Evolutionary conservation across 2,329 filamentous ascomycete genomes (phyloP).

Genomic region (Colletotrichum melonis): DNA sequence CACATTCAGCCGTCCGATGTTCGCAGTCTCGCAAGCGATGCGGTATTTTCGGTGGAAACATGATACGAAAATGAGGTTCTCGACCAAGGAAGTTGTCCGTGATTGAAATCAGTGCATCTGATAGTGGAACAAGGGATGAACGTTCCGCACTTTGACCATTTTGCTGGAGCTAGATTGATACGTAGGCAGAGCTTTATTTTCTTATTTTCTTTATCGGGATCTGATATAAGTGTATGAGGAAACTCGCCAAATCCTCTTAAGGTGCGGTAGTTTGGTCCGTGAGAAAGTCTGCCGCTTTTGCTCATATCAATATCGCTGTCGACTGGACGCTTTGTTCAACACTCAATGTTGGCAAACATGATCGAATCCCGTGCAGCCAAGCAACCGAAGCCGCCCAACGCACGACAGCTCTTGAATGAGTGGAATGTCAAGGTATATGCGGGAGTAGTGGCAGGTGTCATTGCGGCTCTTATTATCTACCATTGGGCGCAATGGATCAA

Average conservation of each 20-base stretch:
- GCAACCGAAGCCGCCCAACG: slow-evolving; percentile 8
- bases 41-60: background rate
- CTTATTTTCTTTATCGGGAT: background rate
- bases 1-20: background rate
- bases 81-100: background rate
- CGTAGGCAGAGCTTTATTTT: background rate
- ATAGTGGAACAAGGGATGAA: background rate
- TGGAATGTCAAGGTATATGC: slow-evolving; percentile 5
- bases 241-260: background rate
- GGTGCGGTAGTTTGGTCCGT: background rate
- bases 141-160: background rate
- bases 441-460: background rate
- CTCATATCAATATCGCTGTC: background rate
- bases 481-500: background rate
- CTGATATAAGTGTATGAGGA: background rate
- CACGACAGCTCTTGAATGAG: slow-evolving; percentile 16
- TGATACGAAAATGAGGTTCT: background rate
- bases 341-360: background rate
- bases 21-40: background rate
- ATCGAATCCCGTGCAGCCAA: background rate
- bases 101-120: background rate
- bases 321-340: background rate
- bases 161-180: background rate
- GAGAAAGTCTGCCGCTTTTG: background rate
- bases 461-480: background rate